Evolutionary conservation across 164 flowering plant species (phyloP), one percentile per base, ranked within the genome.

Genomic region (Liriodendron chinense): DNA sequence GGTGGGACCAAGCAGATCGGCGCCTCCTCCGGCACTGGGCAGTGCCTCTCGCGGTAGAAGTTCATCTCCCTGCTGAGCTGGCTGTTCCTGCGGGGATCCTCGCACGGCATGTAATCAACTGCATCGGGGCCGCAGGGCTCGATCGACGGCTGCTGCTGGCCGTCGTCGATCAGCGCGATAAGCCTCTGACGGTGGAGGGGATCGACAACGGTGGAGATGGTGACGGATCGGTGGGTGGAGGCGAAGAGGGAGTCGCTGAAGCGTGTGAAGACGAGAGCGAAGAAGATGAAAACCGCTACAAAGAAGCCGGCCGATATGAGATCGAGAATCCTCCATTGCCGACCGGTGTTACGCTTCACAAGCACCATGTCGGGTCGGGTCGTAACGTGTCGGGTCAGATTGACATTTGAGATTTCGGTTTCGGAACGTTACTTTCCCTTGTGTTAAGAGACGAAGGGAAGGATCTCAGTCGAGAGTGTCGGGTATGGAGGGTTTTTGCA

Each of bases 71-170:
- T 78, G 25, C 97, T 92, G 21, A 96, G 87, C 89, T 91, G 94
- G 69, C 97, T 90, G 78, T 89, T 94, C 78, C 91, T 79, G 78
- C 92, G 78, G 3, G 98, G 99, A 83, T 96, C 97, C 80, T 94
- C 99, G 69, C 99, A 94, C 0, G 99, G 99, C 99, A 96, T 90
- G 82, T 92, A 89, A 76, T 94, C 98, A 9, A 89, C 97, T 21
- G 82, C 82, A 1, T 89, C 95, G 7, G 87, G 86, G 0, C 93
- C 84, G 71, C 99, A 96, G 1, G 86, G 77, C 4, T 90, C 96
- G 53, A 96, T 84, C 26, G 78, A 65, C 64, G 71, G 69, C 69
- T 34, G 79, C 76, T 83, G 79, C 20, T 81, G 72, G 1, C 92
- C 93, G 0, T 81, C 47, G 76, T 89, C 93, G 10, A 89, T 76